Evolutionary conservation across 2,329 filamentous ascomycete species (phyloP), one percentile per base, ranked within the genome.

Genomic region (Fusarium sulawesiense): DNA sequence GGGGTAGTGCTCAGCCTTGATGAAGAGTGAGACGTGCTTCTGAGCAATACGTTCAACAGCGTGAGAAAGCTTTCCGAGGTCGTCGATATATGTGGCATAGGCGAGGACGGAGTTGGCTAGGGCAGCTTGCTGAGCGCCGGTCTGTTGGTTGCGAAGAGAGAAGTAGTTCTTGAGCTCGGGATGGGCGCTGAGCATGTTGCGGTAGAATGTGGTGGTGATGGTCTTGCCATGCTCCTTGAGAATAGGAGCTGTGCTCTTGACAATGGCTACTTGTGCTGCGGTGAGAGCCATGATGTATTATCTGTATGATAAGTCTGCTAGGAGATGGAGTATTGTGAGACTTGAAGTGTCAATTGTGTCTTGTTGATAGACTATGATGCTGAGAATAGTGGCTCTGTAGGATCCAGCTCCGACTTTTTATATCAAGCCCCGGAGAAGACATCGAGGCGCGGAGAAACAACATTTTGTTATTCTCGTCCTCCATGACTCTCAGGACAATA

Each of bases 241-340:
- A 20, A 93, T 86, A 4, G 92, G 92, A 41, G 89, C 91, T 3
- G 92, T 95, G 40, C 92, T 85, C 80, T 93, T 94, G 83, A 96
- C 90, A 71, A 91, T 89, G 65, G 86, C 81, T 68, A 91, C 85
- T 82, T 95, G 92, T 40, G 85, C 82, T 27, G 85, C 80, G 13
- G 90, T 89, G 62, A 93, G 81, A 60, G 86, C 76, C 82, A 84
- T 84, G 51, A 4, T 68, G 48, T 25, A n/a, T 46, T 16, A 37
- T 20, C 40, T n/a, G 37, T 23, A 6, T 42, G 32, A 59, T 21
- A 13, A 56, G 50, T 53, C 27, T 61, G 12, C 54, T 21, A 50
- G 47, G 40, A 46, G 29, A 60, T 42, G 41, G 46, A 23, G 21
- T 56, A 18, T 25, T 49, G 54, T 44, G 14, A 46, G 10, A 32